These are phyloP conservation scores for Lipomyces mesembrius DNA, from an alignment of 805 yeast genomes.

Conservation along the genomic window DNA sequence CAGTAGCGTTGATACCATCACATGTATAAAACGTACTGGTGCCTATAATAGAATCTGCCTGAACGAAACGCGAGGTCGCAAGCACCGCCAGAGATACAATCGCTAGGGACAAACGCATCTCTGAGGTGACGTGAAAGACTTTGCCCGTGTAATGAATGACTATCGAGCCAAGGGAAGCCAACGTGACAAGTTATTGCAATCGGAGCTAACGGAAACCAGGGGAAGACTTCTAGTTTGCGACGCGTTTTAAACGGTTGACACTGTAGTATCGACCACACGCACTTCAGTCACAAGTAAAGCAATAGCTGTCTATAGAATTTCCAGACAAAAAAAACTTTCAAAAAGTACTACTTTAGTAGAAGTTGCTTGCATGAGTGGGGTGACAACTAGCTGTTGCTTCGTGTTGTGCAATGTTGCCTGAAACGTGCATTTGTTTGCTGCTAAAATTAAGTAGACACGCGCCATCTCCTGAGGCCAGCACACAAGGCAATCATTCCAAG, in stretches of 20 bases:
- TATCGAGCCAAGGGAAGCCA: not conserved
- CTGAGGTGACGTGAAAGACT: not conserved
- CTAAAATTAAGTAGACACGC: not conserved
- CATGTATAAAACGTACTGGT: slow-evolving; percentile 27
- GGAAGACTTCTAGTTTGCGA: too few species aligned
- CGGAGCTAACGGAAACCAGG: too few species aligned
- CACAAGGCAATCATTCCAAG: not conserved
- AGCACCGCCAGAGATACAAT: slow-evolving; percentile 1
- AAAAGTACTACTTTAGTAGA: too few species aligned
- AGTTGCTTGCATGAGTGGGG: too few species aligned
- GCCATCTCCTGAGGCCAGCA: not conserved
- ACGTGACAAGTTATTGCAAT: too few species aligned
- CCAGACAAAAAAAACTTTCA: too few species aligned
- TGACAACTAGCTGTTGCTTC: too few species aligned
- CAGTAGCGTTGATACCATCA: slow-evolving; percentile 22
- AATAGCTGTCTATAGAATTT: too few species aligned
- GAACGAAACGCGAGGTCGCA: slow-evolving; percentile 10
- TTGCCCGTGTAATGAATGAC: not conserved
- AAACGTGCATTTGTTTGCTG: not conserved
- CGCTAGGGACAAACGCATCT: not conserved
- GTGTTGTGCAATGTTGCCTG: not conserved
- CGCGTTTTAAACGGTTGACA: too few species aligned
- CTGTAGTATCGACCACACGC: too few species aligned
- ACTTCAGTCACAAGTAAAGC: too few species aligned
- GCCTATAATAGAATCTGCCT: slow-evolving; percentile 28